These are phyloP conservation scores for Nymphaea thermarum DNA, from an alignment of 164 flowering plant species.

Conservation along the genomic window DNA sequence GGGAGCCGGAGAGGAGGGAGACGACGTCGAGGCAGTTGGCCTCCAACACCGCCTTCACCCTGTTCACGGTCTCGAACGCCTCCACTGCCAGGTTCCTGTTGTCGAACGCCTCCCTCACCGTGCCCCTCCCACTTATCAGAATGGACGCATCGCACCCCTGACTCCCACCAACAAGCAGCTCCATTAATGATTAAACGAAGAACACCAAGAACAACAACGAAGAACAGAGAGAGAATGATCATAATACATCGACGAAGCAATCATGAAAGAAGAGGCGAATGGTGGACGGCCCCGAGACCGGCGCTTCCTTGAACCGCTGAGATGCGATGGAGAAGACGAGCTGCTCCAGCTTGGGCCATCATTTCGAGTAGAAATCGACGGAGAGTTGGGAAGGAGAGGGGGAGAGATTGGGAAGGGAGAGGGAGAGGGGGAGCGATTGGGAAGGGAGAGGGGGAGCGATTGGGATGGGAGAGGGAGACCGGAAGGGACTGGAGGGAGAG, in stretches of 20 bases:
- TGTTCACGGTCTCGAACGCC: slow-evolving; percentile 47
- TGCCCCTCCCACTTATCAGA: slow-evolving; percentile 36
- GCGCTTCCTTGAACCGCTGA: slow-evolving; percentile 47
- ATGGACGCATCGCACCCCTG: slow-evolving; percentile 96
- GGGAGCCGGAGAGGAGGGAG: slow-evolving; percentile 79
- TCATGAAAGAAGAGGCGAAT: slow-evolving; percentile 97
- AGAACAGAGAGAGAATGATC: too few species aligned
- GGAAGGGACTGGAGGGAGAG: too few species aligned
- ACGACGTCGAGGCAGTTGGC: slow-evolving; percentile 78
- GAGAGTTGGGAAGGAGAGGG: too few species aligned
- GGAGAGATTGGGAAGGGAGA: too few species aligned
- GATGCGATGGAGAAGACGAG: slow-evolving; percentile 53
- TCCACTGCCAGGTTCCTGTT: slow-evolving; percentile 45
- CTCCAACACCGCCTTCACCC: slow-evolving; percentile 70
- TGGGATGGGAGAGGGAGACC: too few species aligned
- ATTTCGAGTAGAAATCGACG: slow-evolving; percentile 44
- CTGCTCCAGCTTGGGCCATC: slow-evolving; percentile 78
- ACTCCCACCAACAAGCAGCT: too few species aligned
- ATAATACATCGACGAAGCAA: slow-evolving; percentile 88
- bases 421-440: too few species aligned
- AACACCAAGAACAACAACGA: too few species aligned
- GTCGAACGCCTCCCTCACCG: slow-evolving; percentile 70
- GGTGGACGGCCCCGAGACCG: slow-evolving; percentile 70
- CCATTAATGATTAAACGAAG: too few species aligned
- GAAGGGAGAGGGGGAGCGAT: too few species aligned